A percentile compares a stretch with the other conserved stretches of the same genome.
Conservation (phyloP, 2,329 filamentous ascomycete genomes). For the Aspergillus sp. region DNA sequence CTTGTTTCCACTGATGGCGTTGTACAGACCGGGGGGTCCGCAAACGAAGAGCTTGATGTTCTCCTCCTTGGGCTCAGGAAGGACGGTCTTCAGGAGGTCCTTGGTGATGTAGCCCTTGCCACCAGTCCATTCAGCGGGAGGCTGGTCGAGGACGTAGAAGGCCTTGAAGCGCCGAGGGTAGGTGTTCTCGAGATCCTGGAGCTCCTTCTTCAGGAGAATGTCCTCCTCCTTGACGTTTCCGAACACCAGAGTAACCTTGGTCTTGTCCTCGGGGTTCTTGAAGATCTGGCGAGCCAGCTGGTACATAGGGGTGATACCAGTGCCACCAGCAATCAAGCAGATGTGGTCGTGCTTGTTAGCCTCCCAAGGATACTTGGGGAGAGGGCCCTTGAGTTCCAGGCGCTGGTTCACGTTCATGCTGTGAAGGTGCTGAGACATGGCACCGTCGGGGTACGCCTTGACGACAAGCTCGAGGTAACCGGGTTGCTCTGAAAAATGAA, state of each 20-base stretch:
- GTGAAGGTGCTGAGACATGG: constrained; percentile 89
- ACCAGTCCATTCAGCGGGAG: constrained; percentile 70
- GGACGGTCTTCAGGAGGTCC: constrained; percentile 88
- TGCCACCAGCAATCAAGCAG: constrained; percentile 74
- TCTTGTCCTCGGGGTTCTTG: constrained; percentile 94
- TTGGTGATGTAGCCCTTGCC: constrained; percentile 79
- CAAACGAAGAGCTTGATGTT: constrained; percentile 98
- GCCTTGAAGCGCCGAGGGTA: constrained; percentile 93
- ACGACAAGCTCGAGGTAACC: constrained; percentile 86
- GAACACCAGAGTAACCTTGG: constrained; percentile 92
- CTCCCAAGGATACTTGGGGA: constrained; percentile 88
- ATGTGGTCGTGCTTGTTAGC: constrained; percentile 87
- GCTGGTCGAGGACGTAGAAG: constrained; percentile 89
- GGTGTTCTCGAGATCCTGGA: constrained; percentile 83
- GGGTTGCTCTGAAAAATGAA: constrained; percentile 53
- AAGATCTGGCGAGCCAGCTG: constrained; percentile 89
- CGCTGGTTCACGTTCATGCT: constrained; percentile 73
- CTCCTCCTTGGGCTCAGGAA: constrained; percentile 84
- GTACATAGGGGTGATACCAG: constrained; percentile 97
- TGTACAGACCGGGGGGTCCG: constrained; percentile 88
- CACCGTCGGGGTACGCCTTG: constrained; percentile 85
- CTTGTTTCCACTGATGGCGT: constrained; percentile 85
- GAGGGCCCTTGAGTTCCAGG: constrained; percentile 89
- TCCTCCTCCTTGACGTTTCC: constrained; percentile 87
- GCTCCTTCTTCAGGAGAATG: constrained; percentile 83